Base-by-base conservation (phyloP, 805 yeast genomes). In the Candida sanyiensis region DNA sequence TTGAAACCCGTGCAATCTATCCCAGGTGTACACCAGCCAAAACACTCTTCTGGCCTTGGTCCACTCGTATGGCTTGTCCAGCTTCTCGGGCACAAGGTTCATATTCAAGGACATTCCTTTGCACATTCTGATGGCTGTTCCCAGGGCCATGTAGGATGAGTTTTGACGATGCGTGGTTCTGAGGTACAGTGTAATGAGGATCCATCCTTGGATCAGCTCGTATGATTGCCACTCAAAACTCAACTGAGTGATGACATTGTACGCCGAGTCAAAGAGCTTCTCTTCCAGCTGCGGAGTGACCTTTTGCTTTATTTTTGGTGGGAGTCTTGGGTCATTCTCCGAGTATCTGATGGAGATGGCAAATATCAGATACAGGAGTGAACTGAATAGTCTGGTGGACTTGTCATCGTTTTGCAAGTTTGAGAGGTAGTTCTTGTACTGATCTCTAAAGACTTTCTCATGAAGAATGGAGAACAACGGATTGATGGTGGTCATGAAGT, bases 1-100 rank as follows among this genome's bases (percentile, higher is more conserved):
- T 42, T 75, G 81, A 29, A 75, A 57, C 5, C 73, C 74, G 43
- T 74, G 54, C 12, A 75, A 43, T 43, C 77, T 62, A 48, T 78
- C 85, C 59, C 73, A 60, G 1, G 73, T 65, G 47, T 69, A 78
- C 6, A 71, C 72, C 16, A 68, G 45, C 77, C 80, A 77, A 50
- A 73, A 78, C 1, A 77, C 66, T 35, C 81, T 60, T 47, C 62
- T 62, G 1, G 74, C 68, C 49, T 77, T 76, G 10, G 65, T 41
- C 15, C 48, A 51, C 44, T 75, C 80, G 50, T 45, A 64, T 12
- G 42, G 35, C 34, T 31, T 45, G 37, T 17, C 53, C 28, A 54
- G 54, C 3, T 38, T 33, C 30, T 42, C 41, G 3, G 63, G 64
- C 13, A 54, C 48, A 24, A 49, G 31, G 29, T 61, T 59, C 33